Evolutionary conservation across 148 eudicot genomes (phyloP).

Genomic region (Chenopodium suecicum): DNA sequence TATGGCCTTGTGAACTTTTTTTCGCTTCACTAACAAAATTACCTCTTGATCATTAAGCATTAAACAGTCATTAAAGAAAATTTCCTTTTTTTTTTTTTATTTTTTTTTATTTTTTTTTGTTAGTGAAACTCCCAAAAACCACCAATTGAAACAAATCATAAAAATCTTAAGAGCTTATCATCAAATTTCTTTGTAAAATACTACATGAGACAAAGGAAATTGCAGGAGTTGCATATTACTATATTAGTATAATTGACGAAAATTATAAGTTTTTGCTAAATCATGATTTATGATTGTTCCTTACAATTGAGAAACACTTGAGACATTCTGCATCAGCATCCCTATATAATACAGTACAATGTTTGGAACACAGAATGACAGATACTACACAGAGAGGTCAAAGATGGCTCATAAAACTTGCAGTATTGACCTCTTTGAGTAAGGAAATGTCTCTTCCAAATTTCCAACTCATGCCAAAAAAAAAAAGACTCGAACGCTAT

Average conservation of each 20-base stretch:
- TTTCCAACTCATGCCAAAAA: background rate
- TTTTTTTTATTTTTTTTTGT: no score
- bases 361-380: background rate
- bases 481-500: background rate
- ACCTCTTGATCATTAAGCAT: no score
- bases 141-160: no score
- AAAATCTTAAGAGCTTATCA: no score
- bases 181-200: no score
- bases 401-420: slow-evolving; percentile 15
- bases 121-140: background rate
- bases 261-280: background rate
- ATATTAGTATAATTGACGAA: background rate
- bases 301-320: slow-evolving; percentile 3
- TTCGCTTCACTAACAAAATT: no score
- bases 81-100: no score
- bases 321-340: background rate
- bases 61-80: no score
- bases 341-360: slow-evolving; percentile 1
- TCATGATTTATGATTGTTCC: background rate
- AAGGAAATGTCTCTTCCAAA: slow-evolving; percentile 7
- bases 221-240: background rate
- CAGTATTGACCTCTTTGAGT: slow-evolving; percentile 7
- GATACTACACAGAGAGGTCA: background rate
- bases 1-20: no score
- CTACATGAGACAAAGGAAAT: background rate